Percentiles rank a stretch among this genome's conserved stretches.
Evolutionary conservation across 2,329 filamentous ascomycete genomes (phyloP).

Genomic region (Ophiocordyceps camponoti-rufipedis): DNA sequence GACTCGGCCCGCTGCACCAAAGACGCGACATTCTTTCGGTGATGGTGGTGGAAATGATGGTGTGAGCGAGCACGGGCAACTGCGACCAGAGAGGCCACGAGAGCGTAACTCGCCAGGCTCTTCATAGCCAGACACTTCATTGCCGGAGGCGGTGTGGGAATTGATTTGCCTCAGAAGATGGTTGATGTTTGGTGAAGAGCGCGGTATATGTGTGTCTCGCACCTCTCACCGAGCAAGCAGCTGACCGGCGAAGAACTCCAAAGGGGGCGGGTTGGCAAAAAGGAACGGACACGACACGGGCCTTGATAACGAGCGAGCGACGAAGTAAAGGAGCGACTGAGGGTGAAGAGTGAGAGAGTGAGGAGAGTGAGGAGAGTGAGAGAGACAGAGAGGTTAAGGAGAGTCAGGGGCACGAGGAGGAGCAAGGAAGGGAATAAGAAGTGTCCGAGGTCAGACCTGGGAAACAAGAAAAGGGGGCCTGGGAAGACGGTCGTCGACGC

Average conservation of each 20-base stretch:
- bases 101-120: slow-evolving; percentile 21
- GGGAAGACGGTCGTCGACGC: neutral
- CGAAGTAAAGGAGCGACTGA: neutral
- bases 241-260: neutral
- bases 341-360: neutral
- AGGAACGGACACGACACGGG: neutral
- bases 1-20: neutral
- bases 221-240: neutral
- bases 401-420: neutral
- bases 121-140: slow-evolving; percentile 2
- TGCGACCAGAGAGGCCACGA: slow-evolving; percentile 32
- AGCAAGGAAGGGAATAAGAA: neutral
- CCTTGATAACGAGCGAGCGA: neutral
- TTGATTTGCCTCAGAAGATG: neutral
- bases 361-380: neutral
- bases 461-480: neutral
- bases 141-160: too few species aligned
- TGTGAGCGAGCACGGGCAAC: slow-evolving; percentile 42
- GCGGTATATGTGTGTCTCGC: neutral
- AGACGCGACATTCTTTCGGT: slow-evolving; percentile 30
- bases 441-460: neutral
- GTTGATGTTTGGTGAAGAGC: neutral
- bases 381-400: neutral
- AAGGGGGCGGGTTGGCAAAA: neutral
- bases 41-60: slow-evolving; percentile 39